Evolutionary conservation across 75 land plant species (phyloP).

Genomic region (Sequoiadendron giganteum): DNA sequence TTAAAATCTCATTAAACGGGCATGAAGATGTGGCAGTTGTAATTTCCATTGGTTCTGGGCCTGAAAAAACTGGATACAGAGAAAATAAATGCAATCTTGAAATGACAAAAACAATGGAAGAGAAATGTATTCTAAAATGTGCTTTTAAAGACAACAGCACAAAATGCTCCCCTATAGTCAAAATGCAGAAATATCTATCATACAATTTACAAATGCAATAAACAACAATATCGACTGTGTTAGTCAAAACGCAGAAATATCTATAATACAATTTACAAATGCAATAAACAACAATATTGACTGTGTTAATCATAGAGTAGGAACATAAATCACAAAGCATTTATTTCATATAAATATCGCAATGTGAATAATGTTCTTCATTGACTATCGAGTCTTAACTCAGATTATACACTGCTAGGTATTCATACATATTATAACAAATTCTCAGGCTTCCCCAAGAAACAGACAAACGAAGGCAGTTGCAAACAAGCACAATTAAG

Average conservation of each 20-base stretch:
- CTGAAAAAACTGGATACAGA: conserved; percentile 12
- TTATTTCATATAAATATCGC: background rate
- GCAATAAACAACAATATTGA: background rate
- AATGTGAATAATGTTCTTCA: background rate
- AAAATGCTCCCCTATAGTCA: background rate
- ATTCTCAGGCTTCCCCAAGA: background rate
- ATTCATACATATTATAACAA: background rate
- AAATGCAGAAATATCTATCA: background rate
- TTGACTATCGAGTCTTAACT: background rate
- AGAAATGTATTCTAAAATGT: background rate
- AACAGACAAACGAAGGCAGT: background rate
- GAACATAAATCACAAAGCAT: background rate
- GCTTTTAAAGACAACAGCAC: background rate
- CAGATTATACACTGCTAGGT: background rate
- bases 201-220: no score
- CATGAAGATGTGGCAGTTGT: conserved; percentile 33
- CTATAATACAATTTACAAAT: no score
- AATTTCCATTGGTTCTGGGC: conserved; percentile 70
- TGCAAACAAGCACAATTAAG: background rate
- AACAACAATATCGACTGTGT: no score
- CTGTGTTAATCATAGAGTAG: background rate
- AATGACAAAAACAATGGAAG: background rate
- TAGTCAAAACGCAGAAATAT: no score
- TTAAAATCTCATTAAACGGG: conserved; percentile 51
- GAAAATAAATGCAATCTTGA: background rate